These are phyloP conservation scores for Sedum album DNA, from an alignment of 164 flowering plant species.

Conservation along the genomic window DNA sequence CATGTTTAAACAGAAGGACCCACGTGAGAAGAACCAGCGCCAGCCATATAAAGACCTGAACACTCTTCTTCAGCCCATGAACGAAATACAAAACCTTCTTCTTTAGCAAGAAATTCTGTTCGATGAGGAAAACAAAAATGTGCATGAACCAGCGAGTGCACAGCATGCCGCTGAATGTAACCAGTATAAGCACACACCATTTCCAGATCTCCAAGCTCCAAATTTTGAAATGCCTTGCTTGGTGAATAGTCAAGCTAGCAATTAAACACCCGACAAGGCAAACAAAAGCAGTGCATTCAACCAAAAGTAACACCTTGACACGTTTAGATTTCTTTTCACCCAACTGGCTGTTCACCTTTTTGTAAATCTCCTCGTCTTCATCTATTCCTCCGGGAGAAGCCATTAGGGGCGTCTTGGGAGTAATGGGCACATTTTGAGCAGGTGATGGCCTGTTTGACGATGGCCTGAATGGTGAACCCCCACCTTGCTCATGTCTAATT, in stretches of 20 bases:
- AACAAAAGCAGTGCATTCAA: constrained; percentile 30
- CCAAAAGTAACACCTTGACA: constrained; percentile 24
- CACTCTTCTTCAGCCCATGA: constrained; percentile 53
- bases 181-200: constrained; percentile 49
- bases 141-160: constrained; percentile 41
- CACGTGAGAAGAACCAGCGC: constrained; percentile 43
- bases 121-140: constrained; percentile 49
- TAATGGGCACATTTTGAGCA: constrained; percentile 13
- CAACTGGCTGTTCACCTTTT: constrained; percentile 24
- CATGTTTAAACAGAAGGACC: constrained; percentile 36
- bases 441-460: constrained; percentile 19
- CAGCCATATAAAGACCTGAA: constrained; percentile 45
- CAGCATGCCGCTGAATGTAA: constrained; percentile 47
- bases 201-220: constrained; percentile 53
- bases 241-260: constrained; percentile 28
- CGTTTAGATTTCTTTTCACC: constrained; percentile 23
- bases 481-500: constrained; percentile 15
- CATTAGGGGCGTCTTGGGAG: constrained; percentile 24
- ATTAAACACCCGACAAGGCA: constrained; percentile 28
- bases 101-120: constrained; percentile 43
- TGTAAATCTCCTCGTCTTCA: constrained; percentile 35
- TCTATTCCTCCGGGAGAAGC: constrained; percentile 27
- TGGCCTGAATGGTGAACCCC: constrained; percentile 1
- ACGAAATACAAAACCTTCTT: constrained; percentile 62
- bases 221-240: constrained; percentile 13